Conservation (phyloP, 306 rosid species). For the Cicer cuneatum region DNA sequence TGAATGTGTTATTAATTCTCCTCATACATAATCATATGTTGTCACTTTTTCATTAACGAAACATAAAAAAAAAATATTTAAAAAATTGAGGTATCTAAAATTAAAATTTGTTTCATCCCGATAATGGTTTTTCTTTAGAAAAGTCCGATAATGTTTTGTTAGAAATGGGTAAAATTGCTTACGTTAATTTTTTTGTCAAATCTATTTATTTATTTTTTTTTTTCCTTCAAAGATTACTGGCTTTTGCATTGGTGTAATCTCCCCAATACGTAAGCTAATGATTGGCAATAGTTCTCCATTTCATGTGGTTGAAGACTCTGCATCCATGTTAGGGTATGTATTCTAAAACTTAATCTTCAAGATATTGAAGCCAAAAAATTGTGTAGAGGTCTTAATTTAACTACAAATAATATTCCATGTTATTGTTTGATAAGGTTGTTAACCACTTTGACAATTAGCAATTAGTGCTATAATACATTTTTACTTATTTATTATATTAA, state of each 20-base stretch:
- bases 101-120: too few relatives aligned
- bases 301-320: constrained; percentile 68
- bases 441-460: too few relatives aligned
- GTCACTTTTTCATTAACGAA: too few relatives aligned
- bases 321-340: constrained; percentile 72
- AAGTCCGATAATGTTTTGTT: too few relatives aligned
- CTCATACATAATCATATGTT: too few relatives aligned
- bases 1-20: too few relatives aligned
- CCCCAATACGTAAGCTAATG: constrained; percentile 54
- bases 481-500: too few relatives aligned
- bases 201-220: background rate
- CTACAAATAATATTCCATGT: constrained; percentile 1
- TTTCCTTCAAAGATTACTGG: constrained; percentile 58
- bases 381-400: background rate
- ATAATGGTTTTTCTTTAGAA: too few relatives aligned
- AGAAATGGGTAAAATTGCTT: background rate
- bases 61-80: too few relatives aligned
- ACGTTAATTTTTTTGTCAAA: background rate
- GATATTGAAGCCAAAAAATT: background rate
- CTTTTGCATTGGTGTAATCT: constrained; percentile 65
- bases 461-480: too few relatives aligned
- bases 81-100: too few relatives aligned
- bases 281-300: constrained; percentile 76
- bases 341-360: constrained; percentile 19
- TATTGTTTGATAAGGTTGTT: too few relatives aligned